Evolutionary conservation across 768 basidiomycete species (phyloP).

Genomic region (Clitopilus passeckerianus): DNA sequence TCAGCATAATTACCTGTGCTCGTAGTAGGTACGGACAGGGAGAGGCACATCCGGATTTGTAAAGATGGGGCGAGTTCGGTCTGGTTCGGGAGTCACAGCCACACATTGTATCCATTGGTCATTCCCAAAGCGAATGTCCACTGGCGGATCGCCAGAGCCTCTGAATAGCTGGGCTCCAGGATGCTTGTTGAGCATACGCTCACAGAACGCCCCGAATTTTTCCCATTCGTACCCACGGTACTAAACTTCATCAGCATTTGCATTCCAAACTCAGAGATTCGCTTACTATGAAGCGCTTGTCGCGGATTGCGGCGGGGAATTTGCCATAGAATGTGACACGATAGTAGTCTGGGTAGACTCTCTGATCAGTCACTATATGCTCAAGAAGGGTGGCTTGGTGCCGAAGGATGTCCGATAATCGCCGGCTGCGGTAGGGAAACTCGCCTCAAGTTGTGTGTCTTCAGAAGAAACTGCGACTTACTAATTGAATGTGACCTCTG

Average conservation of each 20-base stretch:
- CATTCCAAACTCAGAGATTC: conserved; percentile 7
- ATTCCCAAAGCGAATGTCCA: conserved; percentile 72
- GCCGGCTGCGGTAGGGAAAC: conserved; percentile 42
- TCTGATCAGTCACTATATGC: conserved; percentile 76
- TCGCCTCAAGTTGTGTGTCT: conserved; percentile 6
- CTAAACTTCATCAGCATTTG: conserved; percentile 28
- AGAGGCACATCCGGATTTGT: conserved; percentile 79
- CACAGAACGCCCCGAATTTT: conserved; percentile 85
- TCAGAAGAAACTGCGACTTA: conserved; percentile 29
- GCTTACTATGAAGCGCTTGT: conserved; percentile 86
- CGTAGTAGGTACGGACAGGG: conserved; percentile 80
- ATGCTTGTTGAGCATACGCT: conserved; percentile 88
- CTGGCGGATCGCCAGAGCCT: conserved; percentile 67
- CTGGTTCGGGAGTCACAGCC: conserved; percentile 80
- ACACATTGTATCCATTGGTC: conserved; percentile 90
- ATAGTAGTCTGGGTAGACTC: conserved; percentile 92
- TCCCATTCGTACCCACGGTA: conserved; percentile 97
- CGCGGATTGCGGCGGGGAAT: conserved; percentile 79
- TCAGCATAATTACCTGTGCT: conserved; percentile 60
- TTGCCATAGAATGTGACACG: conserved; percentile 91
- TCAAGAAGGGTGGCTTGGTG: conserved; percentile 88
- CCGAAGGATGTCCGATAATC: conserved; percentile 78
- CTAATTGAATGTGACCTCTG: conserved; percentile 89
- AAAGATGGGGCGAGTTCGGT: conserved; percentile 73
- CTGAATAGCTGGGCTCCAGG: conserved; percentile 79